These are phyloP conservation scores for Decorospora gaudefroyi DNA, from an alignment of 2,329 filamentous ascomycete genomes.

Conservation along the genomic window DNA sequence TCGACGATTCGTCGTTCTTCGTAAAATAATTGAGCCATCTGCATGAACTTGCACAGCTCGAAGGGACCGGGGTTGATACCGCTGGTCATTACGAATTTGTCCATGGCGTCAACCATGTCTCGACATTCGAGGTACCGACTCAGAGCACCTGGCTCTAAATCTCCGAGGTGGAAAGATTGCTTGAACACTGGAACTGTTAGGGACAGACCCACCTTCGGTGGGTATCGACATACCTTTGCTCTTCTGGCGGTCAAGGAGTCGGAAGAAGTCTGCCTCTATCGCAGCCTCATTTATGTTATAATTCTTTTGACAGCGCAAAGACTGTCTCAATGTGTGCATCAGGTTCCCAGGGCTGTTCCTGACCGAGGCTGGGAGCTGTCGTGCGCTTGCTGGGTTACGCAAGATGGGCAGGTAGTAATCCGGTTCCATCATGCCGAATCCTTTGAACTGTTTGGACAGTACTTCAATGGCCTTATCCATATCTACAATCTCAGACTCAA, in stretches of 20 bases:
- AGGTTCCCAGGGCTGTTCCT: conserved; percentile 16
- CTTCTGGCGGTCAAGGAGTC: conserved; percentile 43
- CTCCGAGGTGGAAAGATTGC: conserved; percentile 52
- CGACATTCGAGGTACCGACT: conserved; percentile 48
- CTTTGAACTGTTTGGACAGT: background rate
- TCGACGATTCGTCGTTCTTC: conserved; percentile 29
- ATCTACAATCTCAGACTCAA: background rate
- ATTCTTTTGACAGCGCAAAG: conserved; percentile 17
- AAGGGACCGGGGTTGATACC: conserved; percentile 25
- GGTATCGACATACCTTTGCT: conserved; percentile 36
- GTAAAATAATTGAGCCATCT: conserved; percentile 19
- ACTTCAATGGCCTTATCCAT: background rate
- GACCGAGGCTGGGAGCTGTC: conserved; percentile 14
- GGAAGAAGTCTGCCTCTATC: conserved; percentile 33
- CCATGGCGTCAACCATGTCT: conserved; percentile 44
- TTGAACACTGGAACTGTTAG: conserved; percentile 45
- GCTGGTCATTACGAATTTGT: conserved; percentile 25
- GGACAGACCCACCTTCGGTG: background rate
- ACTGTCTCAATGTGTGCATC: conserved; percentile 21
- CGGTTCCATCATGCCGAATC: background rate
- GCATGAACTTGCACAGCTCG: conserved; percentile 29
- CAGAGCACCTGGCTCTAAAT: conserved; percentile 50
- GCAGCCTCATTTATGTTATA: conserved; percentile 9
- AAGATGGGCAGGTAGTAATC: conserved; percentile 26
- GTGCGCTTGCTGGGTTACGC: conserved; percentile 10